A percentile compares a stretch with the other conserved stretches of the same genome.
phyloP scores from a whole-genome alignment of 2,329 filamentous ascomycete species.

The Penicillium sp. region DNA sequence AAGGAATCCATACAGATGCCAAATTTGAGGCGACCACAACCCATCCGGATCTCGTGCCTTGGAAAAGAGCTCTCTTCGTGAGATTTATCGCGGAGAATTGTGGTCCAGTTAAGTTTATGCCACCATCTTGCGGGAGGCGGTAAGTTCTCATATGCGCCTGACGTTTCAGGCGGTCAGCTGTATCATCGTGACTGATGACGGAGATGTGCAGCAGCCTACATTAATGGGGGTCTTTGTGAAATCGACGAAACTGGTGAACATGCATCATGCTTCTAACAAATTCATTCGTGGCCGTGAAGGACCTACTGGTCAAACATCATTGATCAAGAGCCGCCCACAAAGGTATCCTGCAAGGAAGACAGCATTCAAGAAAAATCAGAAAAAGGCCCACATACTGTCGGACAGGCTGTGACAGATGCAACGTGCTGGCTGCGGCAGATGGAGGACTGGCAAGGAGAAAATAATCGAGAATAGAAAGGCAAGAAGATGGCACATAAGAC shows the following conservation, averaged over 20 bases:
- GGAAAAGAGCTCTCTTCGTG: background rate
- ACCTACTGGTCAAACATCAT: slow-evolving; percentile 5
- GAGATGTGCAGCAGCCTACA: background rate
- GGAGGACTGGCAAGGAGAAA: no score
- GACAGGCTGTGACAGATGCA: no score
- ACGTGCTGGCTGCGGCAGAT: no score
- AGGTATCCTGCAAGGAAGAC: slow-evolving; percentile 5
- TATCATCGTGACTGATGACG: no score
- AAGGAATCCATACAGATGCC: slow-evolving; percentile 12
- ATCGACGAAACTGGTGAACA: background rate
- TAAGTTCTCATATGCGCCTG: slow-evolving; percentile 1
- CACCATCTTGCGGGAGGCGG: slow-evolving; percentile 10
- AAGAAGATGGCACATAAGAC: background rate
- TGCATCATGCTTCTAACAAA: background rate
- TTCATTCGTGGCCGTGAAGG: slow-evolving; percentile 1
- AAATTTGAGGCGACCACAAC: slow-evolving; percentile 6
- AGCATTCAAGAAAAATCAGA: slow-evolving; percentile 3
- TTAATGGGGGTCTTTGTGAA: background rate
- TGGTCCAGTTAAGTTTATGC: background rate
- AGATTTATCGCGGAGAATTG: background rate
- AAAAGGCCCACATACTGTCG: no score
- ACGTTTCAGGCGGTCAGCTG: slow-evolving; percentile 5
- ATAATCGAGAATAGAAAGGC: background rate
- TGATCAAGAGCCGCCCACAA: slow-evolving; percentile 9
- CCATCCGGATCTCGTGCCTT: slow-evolving; percentile 9